Percentiles rank a stretch among this genome's conserved stretches.
These are phyloP conservation scores for Gremmenia infestans DNA, from an alignment of 2,329 filamentous ascomycete genomes.

Conservation along the genomic window DNA sequence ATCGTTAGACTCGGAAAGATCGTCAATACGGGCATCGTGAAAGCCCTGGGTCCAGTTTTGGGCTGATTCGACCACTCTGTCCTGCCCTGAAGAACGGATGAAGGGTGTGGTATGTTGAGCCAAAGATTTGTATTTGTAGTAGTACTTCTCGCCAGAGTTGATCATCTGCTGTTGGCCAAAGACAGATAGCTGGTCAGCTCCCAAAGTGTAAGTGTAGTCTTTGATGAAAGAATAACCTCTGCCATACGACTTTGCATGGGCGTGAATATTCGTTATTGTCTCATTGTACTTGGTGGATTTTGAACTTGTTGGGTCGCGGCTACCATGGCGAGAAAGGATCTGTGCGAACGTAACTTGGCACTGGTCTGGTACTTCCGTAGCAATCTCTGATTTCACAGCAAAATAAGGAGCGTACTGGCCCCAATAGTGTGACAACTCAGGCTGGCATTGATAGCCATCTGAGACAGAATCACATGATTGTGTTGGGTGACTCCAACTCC, in stretches of 20 bases:
- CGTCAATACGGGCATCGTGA: slow-evolving; percentile 43
- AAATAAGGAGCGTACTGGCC: slow-evolving; percentile 88
- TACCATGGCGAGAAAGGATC: slow-evolving; percentile 78
- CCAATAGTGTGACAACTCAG: slow-evolving; percentile 47
- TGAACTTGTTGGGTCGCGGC: slow-evolving; percentile 61
- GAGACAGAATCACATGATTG: slow-evolving; percentile 27
- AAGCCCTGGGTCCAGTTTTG: slow-evolving; percentile 73
- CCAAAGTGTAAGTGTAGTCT: slow-evolving; percentile 66
- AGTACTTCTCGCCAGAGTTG: slow-evolving; percentile 73
- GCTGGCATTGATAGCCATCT: slow-evolving; percentile 29
- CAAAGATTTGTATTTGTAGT: slow-evolving; percentile 63
- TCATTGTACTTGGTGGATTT: slow-evolving; percentile 62
- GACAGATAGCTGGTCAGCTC: slow-evolving; percentile 61
- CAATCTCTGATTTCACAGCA: slow-evolving; percentile 63
- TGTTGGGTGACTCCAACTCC: slow-evolving; percentile 11
- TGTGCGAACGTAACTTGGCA: slow-evolving; percentile 78
- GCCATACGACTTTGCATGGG: slow-evolving; percentile 49
- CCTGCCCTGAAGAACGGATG: slow-evolving; percentile 63
- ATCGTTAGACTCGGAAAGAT: slow-evolving; percentile 32
- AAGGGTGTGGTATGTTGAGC: slow-evolving; percentile 58
- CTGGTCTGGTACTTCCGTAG: slow-evolving; percentile 52
- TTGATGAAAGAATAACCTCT: slow-evolving; percentile 64
- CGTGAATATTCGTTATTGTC: slow-evolving; percentile 63
- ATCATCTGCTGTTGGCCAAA: slow-evolving; percentile 68
- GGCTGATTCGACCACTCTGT: slow-evolving; percentile 70